Base-by-base conservation (phyloP, 1,284 basidiomycete genomes). In the Hemileia vastatrix region DNA sequence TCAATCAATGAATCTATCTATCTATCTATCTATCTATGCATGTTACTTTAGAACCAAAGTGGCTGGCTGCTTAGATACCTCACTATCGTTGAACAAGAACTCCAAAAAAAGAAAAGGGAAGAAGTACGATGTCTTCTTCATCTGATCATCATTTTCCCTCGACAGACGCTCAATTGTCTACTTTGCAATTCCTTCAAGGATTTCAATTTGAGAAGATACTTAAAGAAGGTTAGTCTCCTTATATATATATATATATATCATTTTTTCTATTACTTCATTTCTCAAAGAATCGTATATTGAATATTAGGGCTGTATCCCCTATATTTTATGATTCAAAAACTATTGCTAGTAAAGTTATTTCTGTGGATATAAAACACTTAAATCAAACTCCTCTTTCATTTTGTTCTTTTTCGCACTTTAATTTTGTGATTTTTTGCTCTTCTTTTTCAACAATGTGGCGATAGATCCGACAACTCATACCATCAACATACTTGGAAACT, bases 401-500 rank as follows among this genome's bases (percentile, higher is more conserved):
- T 33, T 51, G 31, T 31, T 47, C 24, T 24, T 44, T 50, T 15
- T 27, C 19, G 18, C n/a, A n/a, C 36, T 60, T 6, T 9, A 11
- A 21, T 50, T n/a, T 21, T 47, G 6, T 52, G 13, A 18, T 11
- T 36, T 1, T 44, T 3, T 36, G 32, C 27, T n/a, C 18, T 40
- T 9, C 6, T 6, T 1, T 19, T 2, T 33, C 51, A 24, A 33
- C 54, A 52, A 33, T 24, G 24, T 18, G 9, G 4, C 56, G 49
- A 18, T 66, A 83, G 86, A 86, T 76, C 80, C 83, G 0, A 65
- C 77, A 8, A 77, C 79, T 3, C 78, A 81, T 15, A 79, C 79
- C 1, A 73, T 81, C 49, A 80, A 75, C 65, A 72, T 82, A 13
- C 77, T 81, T 0, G 80, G 81, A 11, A 78, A 68, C 1, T 73